Evolutionary conservation across 2,329 filamentous ascomycete species (phyloP), one percentile per base, ranked within the genome.

Genomic region (Paradendryphiella salina): DNA sequence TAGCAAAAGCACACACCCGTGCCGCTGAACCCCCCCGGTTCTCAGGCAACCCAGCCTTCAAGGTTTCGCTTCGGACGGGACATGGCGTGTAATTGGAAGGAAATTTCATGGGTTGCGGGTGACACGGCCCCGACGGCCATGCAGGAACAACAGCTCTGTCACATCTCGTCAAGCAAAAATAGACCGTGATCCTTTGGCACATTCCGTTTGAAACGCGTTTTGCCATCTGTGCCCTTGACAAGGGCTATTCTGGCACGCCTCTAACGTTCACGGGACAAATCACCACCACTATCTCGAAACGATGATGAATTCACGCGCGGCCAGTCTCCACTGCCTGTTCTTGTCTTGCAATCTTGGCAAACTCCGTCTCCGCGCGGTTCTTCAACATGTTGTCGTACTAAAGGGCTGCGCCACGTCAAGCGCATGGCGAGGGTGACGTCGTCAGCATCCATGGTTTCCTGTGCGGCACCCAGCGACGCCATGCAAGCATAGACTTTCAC

Each of bases 31-130:
- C 38, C 46, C 50, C 49, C 57, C 47, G 20, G 52, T 21, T 48
- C 45, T 46, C 43, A 38, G 37, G 36, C 53, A 53, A 56, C 36
- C 29, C 31, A 48, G 43, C 46, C 33, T 38, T 57, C 44, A 53
- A 47, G 57, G 56, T 42, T 51, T 58, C 59, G 61, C 53, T 49
- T 60, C 49, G 41, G 42, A 31, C 26, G 21, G 21, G 37, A 40
- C 45, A 45, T 28, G 38, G 36, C 46, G 38, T 40, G 26, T 37
- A 18, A 59, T 57, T 60, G 55, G 59, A 33, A 39, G 28, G 35
- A 6, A 5, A 42, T 31, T 18, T 40, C 23, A 47, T 47, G 37
- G 43, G 20, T 15, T 45, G 38, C 45, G 18, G 23, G 51, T 42
- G 37, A 52, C 38, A 47, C 43, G 50, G 47, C 20, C 47, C 52